Conservation (phyloP, 768 basidiomycete species). For the Mycena vulgaris region DNA sequence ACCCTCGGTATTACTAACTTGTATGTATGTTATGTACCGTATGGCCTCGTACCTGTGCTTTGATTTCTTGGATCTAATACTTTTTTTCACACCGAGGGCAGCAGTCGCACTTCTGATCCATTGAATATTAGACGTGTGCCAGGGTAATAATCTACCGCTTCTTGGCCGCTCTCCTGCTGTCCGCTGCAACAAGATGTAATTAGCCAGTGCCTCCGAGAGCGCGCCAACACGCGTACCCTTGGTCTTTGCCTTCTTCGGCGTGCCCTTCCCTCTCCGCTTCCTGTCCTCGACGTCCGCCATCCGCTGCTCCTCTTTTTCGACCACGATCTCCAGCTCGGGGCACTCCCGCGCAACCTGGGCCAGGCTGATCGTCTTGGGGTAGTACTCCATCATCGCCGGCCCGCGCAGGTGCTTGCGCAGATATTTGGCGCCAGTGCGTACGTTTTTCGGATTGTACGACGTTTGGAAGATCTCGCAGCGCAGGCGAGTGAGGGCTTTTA, state of each 20-base stretch:
- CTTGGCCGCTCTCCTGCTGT: constrained; percentile 66
- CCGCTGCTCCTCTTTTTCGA: constrained; percentile 78
- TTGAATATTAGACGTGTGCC: constrained; percentile 2
- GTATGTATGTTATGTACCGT: constrained; percentile 38
- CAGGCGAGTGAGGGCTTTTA: constrained; percentile 67
- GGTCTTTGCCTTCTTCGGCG: constrained; percentile 84
- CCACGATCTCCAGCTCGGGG: constrained; percentile 72
- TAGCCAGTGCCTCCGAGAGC: neutral
- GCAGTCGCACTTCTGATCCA: neutral
- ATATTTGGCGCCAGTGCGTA: constrained; percentile 94
- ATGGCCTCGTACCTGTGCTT: constrained; percentile 20
- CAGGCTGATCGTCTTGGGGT: constrained; percentile 75
- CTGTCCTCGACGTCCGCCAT: constrained; percentile 76
- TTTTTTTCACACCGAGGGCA: constrained; percentile 15
- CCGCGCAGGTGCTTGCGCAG: constrained; percentile 86
- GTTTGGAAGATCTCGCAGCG: constrained; percentile 89
- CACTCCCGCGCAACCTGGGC: constrained; percentile 64
- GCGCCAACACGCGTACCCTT: constrained; percentile 62
- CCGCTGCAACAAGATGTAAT: constrained; percentile 51
- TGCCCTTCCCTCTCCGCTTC: constrained; percentile 86
- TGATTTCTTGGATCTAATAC: constrained; percentile 29
- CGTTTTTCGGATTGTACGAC: constrained; percentile 85
- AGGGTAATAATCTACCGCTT: constrained; percentile 48
- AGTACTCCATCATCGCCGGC: constrained; percentile 89
- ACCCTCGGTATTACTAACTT: constrained; percentile 33